Percentiles rank a stretch among this genome's conserved stretches.
Conservation (phyloP, 176 grass and related monocot species). For the Oryza punctata region DNA sequence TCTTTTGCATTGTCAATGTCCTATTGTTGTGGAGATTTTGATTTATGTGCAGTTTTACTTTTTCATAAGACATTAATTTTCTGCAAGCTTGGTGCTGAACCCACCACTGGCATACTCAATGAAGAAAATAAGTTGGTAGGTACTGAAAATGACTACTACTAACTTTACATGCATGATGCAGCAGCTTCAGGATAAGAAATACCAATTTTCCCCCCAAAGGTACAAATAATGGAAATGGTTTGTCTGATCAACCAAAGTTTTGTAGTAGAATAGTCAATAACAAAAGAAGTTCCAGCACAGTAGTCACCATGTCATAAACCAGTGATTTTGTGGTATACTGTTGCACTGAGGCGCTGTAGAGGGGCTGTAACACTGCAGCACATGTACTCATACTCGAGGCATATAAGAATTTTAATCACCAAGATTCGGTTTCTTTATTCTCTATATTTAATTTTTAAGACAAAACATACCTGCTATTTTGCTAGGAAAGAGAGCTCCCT, state of each 20-base stretch:
- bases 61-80: background rate
- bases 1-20: background rate
- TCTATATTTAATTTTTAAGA: background rate
- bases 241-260: background rate
- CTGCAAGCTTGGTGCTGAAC: conserved; percentile 5
- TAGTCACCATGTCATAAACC: background rate
- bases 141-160: conserved; percentile 16
- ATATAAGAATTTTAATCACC: background rate
- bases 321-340: background rate
- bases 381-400: background rate
- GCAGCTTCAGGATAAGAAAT: background rate
- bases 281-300: background rate
- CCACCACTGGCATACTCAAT: background rate
- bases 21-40: background rate
- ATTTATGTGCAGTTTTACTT: background rate
- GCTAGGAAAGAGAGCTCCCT: conserved; percentile 9
- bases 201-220: background rate
- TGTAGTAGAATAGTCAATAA: background rate
- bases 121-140: conserved; percentile 20
- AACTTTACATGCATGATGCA: conserved; percentile 1
- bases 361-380: background rate
- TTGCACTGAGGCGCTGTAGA: background rate
- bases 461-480: background rate
- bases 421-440: background rate
- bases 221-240: conserved; percentile 4